Evolutionary conservation across 371 early-diverging fungal genomes (phyloP).

Genomic region (Coemansia sp.): DNA sequence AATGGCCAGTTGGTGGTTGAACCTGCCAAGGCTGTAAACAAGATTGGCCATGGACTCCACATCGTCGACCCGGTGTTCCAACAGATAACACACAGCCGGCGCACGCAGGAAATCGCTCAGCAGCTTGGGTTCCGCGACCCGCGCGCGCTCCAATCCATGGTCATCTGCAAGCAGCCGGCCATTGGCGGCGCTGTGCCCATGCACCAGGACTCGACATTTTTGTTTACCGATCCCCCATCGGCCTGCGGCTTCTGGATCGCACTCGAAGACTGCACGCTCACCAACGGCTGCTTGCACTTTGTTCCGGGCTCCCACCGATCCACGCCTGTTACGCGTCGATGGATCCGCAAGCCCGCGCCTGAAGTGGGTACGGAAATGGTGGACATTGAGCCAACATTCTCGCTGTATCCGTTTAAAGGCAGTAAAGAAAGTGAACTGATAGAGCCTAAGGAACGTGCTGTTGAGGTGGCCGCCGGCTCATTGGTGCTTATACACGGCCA

Average conservation of each 20-base stretch:
- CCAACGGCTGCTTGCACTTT: constrained; percentile 88
- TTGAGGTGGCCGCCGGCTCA: constrained; percentile 60
- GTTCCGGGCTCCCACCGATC: constrained; percentile 85
- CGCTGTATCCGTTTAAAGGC: background rate
- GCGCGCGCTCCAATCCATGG: constrained; percentile 84
- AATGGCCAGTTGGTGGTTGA: constrained; percentile 63
- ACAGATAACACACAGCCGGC: constrained; percentile 60
- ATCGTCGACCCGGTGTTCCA: constrained; percentile 72
- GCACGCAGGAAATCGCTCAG: constrained; percentile 59
- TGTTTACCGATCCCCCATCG: constrained; percentile 83
- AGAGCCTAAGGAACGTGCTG: constrained; percentile 44
- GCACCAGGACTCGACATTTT: constrained; percentile 89
- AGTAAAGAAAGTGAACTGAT: background rate
- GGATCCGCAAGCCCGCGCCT: constrained; percentile 60
- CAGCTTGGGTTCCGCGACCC: constrained; percentile 72
- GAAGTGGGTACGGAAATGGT: constrained; percentile 61
- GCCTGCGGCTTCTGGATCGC: constrained; percentile 94
- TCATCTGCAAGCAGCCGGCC: constrained; percentile 81
- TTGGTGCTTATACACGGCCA: constrained; percentile 90
- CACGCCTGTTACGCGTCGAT: constrained; percentile 72
- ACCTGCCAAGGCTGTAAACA: constrained; percentile 76
- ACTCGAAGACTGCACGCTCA: constrained; percentile 84
- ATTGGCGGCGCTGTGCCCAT: constrained; percentile 78
- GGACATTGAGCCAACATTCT: constrained; percentile 52
- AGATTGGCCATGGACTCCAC: constrained; percentile 92